phyloP scores from a whole-genome alignment of 352 stramenopile genomes.

The Phytopythium ostracodes region DNA sequence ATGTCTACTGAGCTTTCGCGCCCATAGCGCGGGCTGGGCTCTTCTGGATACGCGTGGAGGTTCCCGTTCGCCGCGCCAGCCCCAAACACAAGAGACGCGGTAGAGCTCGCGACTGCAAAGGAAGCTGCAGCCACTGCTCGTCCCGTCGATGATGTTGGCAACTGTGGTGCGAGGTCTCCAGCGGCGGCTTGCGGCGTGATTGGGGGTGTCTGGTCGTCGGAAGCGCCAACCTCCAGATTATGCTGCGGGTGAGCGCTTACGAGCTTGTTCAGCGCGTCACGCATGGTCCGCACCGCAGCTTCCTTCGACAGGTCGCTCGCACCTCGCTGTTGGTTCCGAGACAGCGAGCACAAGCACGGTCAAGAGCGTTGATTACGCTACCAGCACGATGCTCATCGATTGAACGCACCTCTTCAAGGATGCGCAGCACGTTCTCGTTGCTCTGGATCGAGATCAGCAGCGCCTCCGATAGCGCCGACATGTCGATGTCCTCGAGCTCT shows the following conservation, averaged over 20 bases:
- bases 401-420: constrained; percentile 48
- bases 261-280: constrained; percentile 71
- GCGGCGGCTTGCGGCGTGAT: neutral
- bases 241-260: constrained; percentile 71
- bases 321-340: constrained; percentile 26
- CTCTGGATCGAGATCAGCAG: constrained; percentile 82
- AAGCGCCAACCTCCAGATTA: constrained; percentile 54
- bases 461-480: constrained; percentile 71
- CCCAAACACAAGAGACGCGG: neutral
- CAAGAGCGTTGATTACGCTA: neutral
- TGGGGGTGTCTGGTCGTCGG: constrained; percentile 5
- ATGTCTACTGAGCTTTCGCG: constrained; percentile 19
- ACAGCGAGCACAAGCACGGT: neutral
- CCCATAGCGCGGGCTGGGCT: constrained; percentile 8
- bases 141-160: neutral
- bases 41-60: neutral
- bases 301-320: constrained; percentile 57
- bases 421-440: constrained; percentile 76
- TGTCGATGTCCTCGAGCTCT: constrained; percentile 67
- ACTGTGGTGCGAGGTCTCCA: neutral
- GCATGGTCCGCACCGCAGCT: constrained; percentile 56
- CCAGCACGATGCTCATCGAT: neutral
- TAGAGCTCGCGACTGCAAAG: neutral
- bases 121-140: neutral
- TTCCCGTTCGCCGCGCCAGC: neutral